phyloP scores from a whole-genome alignment of 2,329 filamentous ascomycete species.

The Verticillium albo-atrum region DNA sequence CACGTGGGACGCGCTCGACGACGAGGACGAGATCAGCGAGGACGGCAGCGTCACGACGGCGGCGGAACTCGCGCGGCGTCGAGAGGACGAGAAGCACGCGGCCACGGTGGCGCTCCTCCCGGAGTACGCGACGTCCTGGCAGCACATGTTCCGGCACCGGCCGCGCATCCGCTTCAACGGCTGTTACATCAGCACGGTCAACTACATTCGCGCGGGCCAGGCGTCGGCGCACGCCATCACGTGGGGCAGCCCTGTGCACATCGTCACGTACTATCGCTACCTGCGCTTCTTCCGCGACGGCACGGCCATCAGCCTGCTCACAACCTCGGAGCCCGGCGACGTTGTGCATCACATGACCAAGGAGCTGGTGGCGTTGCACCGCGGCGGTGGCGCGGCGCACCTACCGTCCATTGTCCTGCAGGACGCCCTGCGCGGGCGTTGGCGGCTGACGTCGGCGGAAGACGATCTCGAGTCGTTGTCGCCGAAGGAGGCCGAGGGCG shows the following conservation, averaged over 20 bases:
- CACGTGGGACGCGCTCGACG: constrained; percentile 47
- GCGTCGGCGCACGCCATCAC: constrained; percentile 64
- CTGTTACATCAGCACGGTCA: constrained; percentile 93
- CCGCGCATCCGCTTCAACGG: constrained; percentile 92
- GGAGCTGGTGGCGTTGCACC: constrained; percentile 54
- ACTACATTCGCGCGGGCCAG: constrained; percentile 83
- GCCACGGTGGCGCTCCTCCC: constrained; percentile 37
- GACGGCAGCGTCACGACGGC: constrained; percentile 28
- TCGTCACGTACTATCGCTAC: constrained; percentile 97
- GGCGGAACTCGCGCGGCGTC: constrained; percentile 28
- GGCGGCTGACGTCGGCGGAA: constrained; percentile 31
- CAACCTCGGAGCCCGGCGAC: constrained; percentile 76
- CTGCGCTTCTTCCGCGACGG: constrained; percentile 93
- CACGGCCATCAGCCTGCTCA: constrained; percentile 73
- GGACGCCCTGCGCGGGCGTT: constrained; percentile 52
- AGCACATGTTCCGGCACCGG: constrained; percentile 71
- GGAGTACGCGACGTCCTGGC: constrained; percentile 50
- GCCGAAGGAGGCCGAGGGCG: constrained; percentile 51
- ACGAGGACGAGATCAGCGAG: constrained; percentile 22
- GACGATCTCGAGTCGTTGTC: constrained; percentile 21
- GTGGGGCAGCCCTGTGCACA: constrained; percentile 82
- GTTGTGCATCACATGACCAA: constrained; percentile 80
- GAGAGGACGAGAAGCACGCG: constrained; percentile 25
- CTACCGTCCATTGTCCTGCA: constrained; percentile 57
- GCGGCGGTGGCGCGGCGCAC: constrained; percentile 22